Conservation (phyloP, 257 asterid genomes). For the Fraxinus excelsior region DNA sequence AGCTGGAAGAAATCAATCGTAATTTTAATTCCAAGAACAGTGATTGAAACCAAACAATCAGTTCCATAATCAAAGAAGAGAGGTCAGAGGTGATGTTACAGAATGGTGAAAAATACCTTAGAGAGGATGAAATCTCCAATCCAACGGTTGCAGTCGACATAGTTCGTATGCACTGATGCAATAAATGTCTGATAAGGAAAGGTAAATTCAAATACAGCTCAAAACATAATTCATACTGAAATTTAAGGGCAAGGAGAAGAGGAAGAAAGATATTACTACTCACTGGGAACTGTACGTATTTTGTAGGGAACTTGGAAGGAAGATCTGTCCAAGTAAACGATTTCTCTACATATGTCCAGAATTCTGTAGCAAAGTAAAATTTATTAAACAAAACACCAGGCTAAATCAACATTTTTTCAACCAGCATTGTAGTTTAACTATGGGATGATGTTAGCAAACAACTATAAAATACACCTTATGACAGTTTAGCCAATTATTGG, state of each 20-base stretch:
- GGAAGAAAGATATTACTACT: slow-evolving; percentile 34
- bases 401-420: not conserved
- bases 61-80: not conserved
- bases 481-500: slow-evolving; percentile 1
- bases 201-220: slow-evolving; percentile 21
- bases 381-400: slow-evolving; percentile 3
- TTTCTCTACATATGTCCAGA: slow-evolving; percentile 95
- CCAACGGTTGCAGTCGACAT: slow-evolving; percentile 97
- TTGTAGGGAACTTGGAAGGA: slow-evolving; percentile 97
- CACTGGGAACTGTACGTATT: slow-evolving; percentile 96
- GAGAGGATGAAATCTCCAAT: slow-evolving; percentile 92
- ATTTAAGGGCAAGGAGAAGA: slow-evolving; percentile 12
- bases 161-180: slow-evolving; percentile 92
- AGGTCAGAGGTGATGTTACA: not conserved
- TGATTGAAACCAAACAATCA: slow-evolving; percentile 6
- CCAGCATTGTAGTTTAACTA: not conserved
- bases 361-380: slow-evolving; percentile 55
- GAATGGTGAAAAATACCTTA: slow-evolving; percentile 53
- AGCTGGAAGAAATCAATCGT: not conserved
- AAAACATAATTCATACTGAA: slow-evolving; percentile 7
- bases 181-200: slow-evolving; percentile 62
- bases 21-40: not conserved
- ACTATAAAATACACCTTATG: slow-evolving; percentile 10
- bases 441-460: slow-evolving; percentile 8
- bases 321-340: slow-evolving; percentile 97